These are phyloP conservation scores for Elaeis oleifera DNA, from an alignment of 202 grass and related monocot species.

Conservation along the genomic window DNA sequence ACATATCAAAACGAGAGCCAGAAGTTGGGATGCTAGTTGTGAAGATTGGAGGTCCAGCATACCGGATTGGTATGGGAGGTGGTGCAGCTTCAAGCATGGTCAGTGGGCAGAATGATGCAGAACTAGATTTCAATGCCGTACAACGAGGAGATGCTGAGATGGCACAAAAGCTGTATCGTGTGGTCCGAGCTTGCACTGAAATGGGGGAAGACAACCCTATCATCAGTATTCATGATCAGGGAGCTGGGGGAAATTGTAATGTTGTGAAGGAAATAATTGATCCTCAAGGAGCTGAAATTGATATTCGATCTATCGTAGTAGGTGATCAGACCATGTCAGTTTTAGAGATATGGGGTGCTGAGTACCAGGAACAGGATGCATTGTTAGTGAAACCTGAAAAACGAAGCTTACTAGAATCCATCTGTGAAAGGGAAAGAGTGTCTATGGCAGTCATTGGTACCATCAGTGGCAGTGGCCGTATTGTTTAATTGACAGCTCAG, in stretches of 20 bases:
- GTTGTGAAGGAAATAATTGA: conserved; percentile 99
- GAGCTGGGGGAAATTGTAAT: conserved; percentile 93
- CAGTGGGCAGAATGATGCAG: conserved; percentile 89
- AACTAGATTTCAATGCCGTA: conserved; percentile 90
- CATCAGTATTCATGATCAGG: conserved; percentile 94
- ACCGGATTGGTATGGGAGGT: conserved; percentile 97
- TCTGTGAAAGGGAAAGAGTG: conserved; percentile 83
- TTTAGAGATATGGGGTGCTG: conserved; percentile 84
- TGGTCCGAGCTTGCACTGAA: conserved; percentile 82
- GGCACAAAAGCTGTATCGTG: conserved; percentile 82
- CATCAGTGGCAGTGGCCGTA: conserved; percentile 69
- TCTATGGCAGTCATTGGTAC: conserved; percentile 75
- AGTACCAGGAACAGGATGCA: conserved; percentile 90
- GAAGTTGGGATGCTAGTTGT: conserved; percentile 96
- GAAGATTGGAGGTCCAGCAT: conserved; percentile 93
- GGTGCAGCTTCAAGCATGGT: conserved; percentile 98
- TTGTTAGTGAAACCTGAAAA: conserved; percentile 62
- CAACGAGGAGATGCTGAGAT: conserved; percentile 96
- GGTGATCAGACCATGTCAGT: conserved; percentile 86
- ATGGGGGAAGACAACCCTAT: conserved; percentile 88
- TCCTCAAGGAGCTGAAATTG: conserved; percentile 86
- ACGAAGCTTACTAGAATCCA: conserved; percentile 43
- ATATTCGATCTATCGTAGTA: conserved; percentile 69
- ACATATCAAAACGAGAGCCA: conserved; percentile 65
- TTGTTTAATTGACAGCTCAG: conserved; percentile 72